Evolutionary conservation across 2,329 filamentous ascomycete genomes (phyloP).

Genomic region (Ophiocordyceps camponoti-leonardi): DNA sequence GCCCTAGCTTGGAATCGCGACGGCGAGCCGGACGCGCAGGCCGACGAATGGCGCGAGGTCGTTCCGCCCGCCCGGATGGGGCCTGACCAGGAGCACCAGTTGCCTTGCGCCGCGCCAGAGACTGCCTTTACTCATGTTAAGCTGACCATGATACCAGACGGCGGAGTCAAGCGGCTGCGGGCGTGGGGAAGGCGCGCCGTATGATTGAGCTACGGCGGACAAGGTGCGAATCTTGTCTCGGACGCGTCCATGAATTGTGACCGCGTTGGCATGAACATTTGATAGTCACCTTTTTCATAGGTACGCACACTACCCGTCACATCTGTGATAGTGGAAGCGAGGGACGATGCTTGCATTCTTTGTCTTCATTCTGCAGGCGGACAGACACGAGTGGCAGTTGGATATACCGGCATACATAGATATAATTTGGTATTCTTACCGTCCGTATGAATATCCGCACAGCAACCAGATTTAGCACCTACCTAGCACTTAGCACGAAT

Average conservation of each 20-base stretch:
- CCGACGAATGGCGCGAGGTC: constrained; percentile 47
- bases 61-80: constrained; percentile 50
- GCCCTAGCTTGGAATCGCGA: constrained; percentile 33
- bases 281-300: too few relatives aligned
- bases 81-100: constrained; percentile 57
- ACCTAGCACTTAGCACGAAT: too few relatives aligned
- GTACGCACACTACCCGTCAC: too few relatives aligned
- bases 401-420: too few relatives aligned
- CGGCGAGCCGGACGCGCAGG: constrained; percentile 37
- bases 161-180: constrained; percentile 75
- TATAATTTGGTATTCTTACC: too few relatives aligned
- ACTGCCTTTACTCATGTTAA: constrained; percentile 65
- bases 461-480: too few relatives aligned
- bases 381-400: too few relatives aligned
- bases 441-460: too few relatives aligned
- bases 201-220: background rate
- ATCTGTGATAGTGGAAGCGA: too few relatives aligned
- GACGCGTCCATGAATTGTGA: background rate
- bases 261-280: too few relatives aligned
- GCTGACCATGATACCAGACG: constrained; percentile 83
- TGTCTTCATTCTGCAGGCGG: too few relatives aligned
- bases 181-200: constrained; percentile 16
- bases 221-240: background rate
- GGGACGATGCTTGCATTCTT: too few relatives aligned
- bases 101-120: constrained; percentile 35